phyloP scores from a whole-genome alignment of 2,329 filamentous ascomycete genomes.

The Pseudogymnoascus pannorum region DNA sequence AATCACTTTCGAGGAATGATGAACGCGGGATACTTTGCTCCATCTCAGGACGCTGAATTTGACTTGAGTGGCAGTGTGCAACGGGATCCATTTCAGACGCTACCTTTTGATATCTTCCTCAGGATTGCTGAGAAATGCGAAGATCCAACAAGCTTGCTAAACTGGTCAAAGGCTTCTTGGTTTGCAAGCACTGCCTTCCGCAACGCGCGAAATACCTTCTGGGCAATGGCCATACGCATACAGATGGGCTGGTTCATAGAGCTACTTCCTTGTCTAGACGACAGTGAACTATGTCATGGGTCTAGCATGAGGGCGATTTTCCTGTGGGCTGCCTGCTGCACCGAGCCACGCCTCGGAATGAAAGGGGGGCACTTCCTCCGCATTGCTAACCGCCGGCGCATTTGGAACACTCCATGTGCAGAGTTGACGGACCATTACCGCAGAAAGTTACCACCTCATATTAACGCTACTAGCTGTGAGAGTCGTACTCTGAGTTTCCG shows the following conservation, averaged over 20 bases:
- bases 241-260: background rate
- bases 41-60: no score
- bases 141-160: background rate
- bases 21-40: background rate
- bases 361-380: constrained; percentile 22
- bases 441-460: background rate
- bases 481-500: background rate
- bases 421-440: background rate
- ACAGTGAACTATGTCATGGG: background rate
- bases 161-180: background rate
- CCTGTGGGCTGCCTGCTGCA: constrained; percentile 22
- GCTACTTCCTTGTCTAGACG: background rate
- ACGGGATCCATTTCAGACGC: no score
- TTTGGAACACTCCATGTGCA: constrained; percentile 20
- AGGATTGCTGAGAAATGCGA: no score
- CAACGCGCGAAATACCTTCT: background rate
- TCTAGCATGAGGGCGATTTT: background rate
- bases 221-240: background rate
- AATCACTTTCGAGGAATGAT: background rate
- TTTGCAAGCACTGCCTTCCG: background rate
- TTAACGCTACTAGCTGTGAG: no score
- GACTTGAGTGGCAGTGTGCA: no score
- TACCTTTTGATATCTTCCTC: no score
- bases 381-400: constrained; percentile 29
- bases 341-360: constrained; percentile 19